phyloP scores from a whole-genome alignment of 2,329 filamentous ascomycete species.

The Helotiales sp. region DNA sequence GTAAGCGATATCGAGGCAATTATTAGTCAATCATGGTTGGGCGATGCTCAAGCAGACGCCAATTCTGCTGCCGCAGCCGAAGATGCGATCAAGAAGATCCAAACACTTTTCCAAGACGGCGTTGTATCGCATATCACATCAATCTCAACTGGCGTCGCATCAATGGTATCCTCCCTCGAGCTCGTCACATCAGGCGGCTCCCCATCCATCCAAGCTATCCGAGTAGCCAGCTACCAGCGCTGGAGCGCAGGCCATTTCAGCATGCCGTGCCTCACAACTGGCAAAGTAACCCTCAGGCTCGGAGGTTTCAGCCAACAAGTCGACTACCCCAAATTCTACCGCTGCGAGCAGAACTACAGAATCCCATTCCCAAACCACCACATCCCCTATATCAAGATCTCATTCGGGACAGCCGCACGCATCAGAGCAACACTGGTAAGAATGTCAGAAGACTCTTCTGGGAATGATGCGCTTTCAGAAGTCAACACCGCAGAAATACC shows the following conservation, averaged over 20 bases:
- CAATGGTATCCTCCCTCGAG: background rate
- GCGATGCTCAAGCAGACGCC: background rate
- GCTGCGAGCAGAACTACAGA: conserved; percentile 1
- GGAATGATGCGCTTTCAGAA: background rate
- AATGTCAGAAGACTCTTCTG: background rate
- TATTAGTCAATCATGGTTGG: background rate
- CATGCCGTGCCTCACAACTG: conserved; percentile 3
- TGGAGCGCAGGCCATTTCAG: background rate
- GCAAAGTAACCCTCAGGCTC: background rate
- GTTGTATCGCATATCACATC: background rate
- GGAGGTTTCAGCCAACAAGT: background rate
- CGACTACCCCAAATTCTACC: conserved; percentile 8
- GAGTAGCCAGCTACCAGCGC: conserved; percentile 4
- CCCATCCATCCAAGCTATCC: background rate
- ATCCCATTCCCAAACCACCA: conserved; percentile 6
- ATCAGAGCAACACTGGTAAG: background rate
- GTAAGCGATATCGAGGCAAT: background rate
- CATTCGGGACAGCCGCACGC: background rate
- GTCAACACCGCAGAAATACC: background rate
- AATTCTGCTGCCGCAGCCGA: background rate
- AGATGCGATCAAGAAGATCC: background rate
- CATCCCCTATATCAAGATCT: conserved; percentile 2
- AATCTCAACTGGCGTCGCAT: background rate
- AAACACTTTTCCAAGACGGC: background rate
- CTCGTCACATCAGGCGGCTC: background rate